A percentile compares a stretch with the other conserved stretches of the same genome.
Conservation (phyloP, 306 rosid species). For the Cucurbita ficifolia region DNA sequence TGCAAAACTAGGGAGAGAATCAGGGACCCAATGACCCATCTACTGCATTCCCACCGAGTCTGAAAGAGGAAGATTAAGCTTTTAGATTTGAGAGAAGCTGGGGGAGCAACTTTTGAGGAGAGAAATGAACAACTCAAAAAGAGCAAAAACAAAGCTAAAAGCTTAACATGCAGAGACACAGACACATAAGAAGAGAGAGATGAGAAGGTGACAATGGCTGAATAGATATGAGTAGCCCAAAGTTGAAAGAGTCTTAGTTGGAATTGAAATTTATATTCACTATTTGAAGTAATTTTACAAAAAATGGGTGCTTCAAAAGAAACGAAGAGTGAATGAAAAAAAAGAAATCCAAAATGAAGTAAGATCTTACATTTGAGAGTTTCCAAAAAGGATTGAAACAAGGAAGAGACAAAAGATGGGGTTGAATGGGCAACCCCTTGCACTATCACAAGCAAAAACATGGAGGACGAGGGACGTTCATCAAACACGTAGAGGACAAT, state of each 20-base stretch:
- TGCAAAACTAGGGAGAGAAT: no score
- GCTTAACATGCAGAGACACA: not conserved
- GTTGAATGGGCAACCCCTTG: not conserved
- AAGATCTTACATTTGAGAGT: not conserved
- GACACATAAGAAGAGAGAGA: not conserved
- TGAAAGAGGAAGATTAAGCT: no score
- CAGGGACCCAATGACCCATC: no score
- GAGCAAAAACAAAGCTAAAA: not conserved
- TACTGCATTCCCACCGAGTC: no score
- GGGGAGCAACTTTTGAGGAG: no score
- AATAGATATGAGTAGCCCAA: no score
- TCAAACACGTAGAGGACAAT: slow-evolving; percentile 1
- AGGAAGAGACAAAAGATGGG: not conserved
- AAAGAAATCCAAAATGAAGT: not conserved
- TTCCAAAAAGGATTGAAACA: not conserved
- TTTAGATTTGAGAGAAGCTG: no score
- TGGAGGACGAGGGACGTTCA: slow-evolving; percentile 1
- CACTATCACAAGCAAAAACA: not conserved
- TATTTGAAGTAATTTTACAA: no score
- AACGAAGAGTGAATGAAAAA: not conserved
- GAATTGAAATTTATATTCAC: no score
- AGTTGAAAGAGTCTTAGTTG: no score
- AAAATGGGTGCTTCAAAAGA: no score
- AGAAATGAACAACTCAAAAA: no score
- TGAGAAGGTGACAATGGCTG: not conserved